These are phyloP conservation scores for Boletus pseudo-olivaceus DNA, from an alignment of 768 basidiomycete genomes.

Conservation along the genomic window DNA sequence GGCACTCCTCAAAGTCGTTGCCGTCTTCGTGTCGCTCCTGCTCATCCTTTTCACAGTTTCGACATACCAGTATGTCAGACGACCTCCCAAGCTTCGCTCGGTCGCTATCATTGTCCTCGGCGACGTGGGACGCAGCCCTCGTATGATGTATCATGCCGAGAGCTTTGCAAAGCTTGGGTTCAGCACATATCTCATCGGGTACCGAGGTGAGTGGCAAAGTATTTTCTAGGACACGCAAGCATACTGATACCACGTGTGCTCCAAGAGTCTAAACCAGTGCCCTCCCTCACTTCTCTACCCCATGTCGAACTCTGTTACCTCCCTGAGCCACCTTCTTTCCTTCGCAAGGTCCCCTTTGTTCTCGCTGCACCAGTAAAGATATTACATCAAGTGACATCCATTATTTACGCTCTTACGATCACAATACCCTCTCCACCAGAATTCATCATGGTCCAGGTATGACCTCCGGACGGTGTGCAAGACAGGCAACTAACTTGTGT, in stretches of 20 bases:
- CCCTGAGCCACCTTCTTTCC: conserved; percentile 52
- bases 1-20: conserved; percentile 2
- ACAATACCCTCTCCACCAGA: conserved; percentile 66
- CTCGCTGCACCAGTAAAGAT: conserved; percentile 83
- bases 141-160: conserved; percentile 99
- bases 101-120: conserved; percentile 92
- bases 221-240: neutral
- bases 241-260: neutral
- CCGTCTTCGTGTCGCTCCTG: conserved; percentile 8
- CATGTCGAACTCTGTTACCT: conserved; percentile 67
- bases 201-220: conserved; percentile 57
- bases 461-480: conserved; percentile 18
- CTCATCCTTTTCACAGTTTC: conserved; percentile 13
- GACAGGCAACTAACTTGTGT: neutral
- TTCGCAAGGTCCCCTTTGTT: conserved; percentile 58
- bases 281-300: conserved; percentile 65
- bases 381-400: conserved; percentile 56
- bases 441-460: conserved; percentile 86
- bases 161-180: conserved; percentile 83
- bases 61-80: conserved; percentile 16
- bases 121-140: conserved; percentile 91
- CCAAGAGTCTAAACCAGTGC: conserved; percentile 73
- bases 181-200: conserved; percentile 79
- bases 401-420: conserved; percentile 61
- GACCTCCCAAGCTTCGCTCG: conserved; percentile 47